phyloP scores from a whole-genome alignment of 164 flowering plant genomes.

The Berberis thunbergii region DNA sequence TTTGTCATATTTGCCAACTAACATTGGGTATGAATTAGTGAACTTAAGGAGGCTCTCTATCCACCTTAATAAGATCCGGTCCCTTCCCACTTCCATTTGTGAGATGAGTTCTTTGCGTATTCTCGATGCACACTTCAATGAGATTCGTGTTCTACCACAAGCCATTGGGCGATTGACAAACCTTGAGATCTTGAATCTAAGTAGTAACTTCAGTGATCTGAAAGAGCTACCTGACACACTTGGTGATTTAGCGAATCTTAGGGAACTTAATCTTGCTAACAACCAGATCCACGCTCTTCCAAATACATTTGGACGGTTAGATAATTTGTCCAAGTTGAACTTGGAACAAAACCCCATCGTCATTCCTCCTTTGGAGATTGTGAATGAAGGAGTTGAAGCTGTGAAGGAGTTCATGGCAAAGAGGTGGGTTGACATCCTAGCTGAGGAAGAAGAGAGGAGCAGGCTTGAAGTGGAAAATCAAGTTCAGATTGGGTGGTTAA shows the following conservation, averaged over 20 bases:
- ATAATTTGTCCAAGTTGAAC: constrained; percentile 64
- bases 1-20: constrained; percentile 75
- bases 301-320: constrained; percentile 67
- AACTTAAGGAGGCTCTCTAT: constrained; percentile 55
- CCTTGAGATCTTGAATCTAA: constrained; percentile 65
- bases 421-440: constrained; percentile 64
- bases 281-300: constrained; percentile 87
- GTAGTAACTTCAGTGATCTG: constrained; percentile 81
- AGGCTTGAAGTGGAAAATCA: constrained; percentile 24
- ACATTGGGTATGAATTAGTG: constrained; percentile 60
- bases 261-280: constrained; percentile 83
- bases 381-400: constrained; percentile 65
- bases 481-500: constrained; percentile 51
- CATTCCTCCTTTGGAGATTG: constrained; percentile 65
- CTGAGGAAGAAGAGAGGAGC: constrained; percentile 60
- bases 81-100: constrained; percentile 75
- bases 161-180: constrained; percentile 61
- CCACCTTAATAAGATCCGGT: constrained; percentile 70
- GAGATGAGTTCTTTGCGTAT: constrained; percentile 67
- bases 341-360: constrained; percentile 79
- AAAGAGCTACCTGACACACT: constrained; percentile 74
- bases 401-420: constrained; percentile 74
- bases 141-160: constrained; percentile 72
- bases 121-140: constrained; percentile 88
- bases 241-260: constrained; percentile 74